Base-by-base conservation (phyloP, 1,284 basidiomycete species). In the Pyrrhoderma lamaoense region DNA sequence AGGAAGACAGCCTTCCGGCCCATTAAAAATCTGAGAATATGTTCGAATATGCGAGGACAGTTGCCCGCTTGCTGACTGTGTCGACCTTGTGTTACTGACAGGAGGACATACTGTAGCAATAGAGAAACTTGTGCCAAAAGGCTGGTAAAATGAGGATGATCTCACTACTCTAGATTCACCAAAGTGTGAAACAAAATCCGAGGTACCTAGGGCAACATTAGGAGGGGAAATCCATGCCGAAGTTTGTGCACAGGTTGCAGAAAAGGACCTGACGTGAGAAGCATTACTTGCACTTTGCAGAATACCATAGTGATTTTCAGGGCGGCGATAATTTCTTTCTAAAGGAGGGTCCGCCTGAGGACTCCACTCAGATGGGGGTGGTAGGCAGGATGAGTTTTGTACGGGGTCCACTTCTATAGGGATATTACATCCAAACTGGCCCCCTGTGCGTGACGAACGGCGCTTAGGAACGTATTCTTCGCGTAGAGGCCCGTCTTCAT, bases 331-430 rank as follows among this genome's bases (percentile, higher is more conserved):
- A 50, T 75, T 71, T 38, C 77, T 75, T 39, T 76, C 65, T 52
- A 89, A 77, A 19, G 83, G 85, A 57, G 86, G 84, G 60, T 88
- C 85, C 13, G 74, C 82, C 8, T 78, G 75, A 45, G 86, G 85
- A 60, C 83, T 86, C 86, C 86, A 89, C 63, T 79, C 79, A 5
- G 86, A 80, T 16, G 86, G 86, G 13, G 87, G 83, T 42, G 86
- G 85, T 18, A 88, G 65, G 18, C 64, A 63, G 2, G 60, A 55
- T 11, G 53, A 57, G 53, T 58, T 60, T 19, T 27, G 9, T 9
- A 45, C 8, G 27, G 25, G 19, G 16, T 34, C 27, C 3, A 25
- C 21, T n/a, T 46, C 44, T 8, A 25, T n/a, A 8, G 37, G 16
- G 38, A 22, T 40, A 7, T 5, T 40, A 40, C 21, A 14, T 18